phyloP scores from a whole-genome alignment of 306 rosid species.

The Prunus armeniaca region DNA sequence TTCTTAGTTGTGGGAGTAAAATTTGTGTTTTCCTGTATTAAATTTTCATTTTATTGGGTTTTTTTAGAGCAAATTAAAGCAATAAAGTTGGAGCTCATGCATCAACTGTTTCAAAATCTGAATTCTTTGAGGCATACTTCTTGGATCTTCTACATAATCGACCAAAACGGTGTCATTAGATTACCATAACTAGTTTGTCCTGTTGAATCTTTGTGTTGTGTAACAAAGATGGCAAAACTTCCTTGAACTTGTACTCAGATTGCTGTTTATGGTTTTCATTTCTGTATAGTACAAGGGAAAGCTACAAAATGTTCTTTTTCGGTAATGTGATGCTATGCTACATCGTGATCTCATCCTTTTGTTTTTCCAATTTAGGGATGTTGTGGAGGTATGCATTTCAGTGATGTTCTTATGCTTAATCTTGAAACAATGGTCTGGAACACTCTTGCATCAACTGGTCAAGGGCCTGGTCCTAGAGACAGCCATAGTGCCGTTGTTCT shows the following conservation, averaged over 20 bases:
- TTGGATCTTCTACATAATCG: neutral
- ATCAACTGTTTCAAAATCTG: neutral
- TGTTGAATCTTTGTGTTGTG: neutral
- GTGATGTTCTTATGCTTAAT: slow-evolving; percentile 76
- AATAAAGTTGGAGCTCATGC: neutral
- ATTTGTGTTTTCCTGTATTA: neutral
- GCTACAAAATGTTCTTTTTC: neutral
- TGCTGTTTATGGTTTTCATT: neutral
- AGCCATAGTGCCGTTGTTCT: slow-evolving; percentile 80
- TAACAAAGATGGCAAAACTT: neutral
- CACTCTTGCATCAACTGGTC: slow-evolving; percentile 57
- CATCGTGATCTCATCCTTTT: slow-evolving; percentile 15
- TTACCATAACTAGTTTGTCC: neutral
- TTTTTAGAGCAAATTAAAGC: neutral
- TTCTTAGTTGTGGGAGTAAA: neutral
- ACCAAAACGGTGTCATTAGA: neutral
- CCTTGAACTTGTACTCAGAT: neutral
- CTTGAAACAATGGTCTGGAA: slow-evolving; percentile 78
- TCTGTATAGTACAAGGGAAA: neutral
- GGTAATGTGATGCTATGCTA: neutral
- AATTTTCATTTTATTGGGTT: neutral
- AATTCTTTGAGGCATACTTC: neutral
- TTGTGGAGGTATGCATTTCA: slow-evolving; percentile 85
- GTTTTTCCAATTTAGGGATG: slow-evolving; percentile 64
- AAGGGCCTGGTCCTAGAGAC: slow-evolving; percentile 91